These are phyloP conservation scores for Hyaloscypha bicolor DNA, from an alignment of 495 filamentous ascomycete species.

Conservation along the genomic window DNA sequence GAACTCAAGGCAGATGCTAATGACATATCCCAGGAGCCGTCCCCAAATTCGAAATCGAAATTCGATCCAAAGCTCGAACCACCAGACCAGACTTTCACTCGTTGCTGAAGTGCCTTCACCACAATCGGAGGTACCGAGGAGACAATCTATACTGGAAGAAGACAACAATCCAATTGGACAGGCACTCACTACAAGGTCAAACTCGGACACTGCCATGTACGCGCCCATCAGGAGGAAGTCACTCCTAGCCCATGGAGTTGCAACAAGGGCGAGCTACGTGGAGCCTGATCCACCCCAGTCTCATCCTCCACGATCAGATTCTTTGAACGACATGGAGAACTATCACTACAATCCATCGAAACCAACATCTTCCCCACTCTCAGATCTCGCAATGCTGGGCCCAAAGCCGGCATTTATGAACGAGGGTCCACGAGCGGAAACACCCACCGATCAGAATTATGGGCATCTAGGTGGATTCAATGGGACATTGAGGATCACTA, in stretches of 20 bases:
- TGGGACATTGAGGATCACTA: constrained; percentile 59
- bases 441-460: constrained; percentile 31
- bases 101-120: constrained; percentile 25
- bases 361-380: constrained; percentile 9
- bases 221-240: constrained; percentile 28
- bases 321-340: background rate
- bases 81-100: constrained; percentile 27
- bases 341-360: constrained; percentile 12
- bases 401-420: constrained; percentile 1
- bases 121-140: background rate
- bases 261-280: constrained; percentile 25
- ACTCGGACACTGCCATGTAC: constrained; percentile 26
- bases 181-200: constrained; percentile 7
- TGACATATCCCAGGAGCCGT: background rate
- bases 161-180: background rate
- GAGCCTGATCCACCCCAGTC: constrained; percentile 19
- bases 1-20: constrained; percentile 5
- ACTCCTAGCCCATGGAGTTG: constrained; percentile 32
- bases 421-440: constrained; percentile 27
- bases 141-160: background rate
- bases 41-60: constrained; percentile 18
- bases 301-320: constrained; percentile 10
- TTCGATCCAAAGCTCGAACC: constrained; percentile 24
- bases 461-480: constrained; percentile 56
- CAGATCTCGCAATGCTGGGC: constrained; percentile 14